Base-by-base conservation (phyloP, 495 filamentous ascomycete species). In the Lichina pygmaea region DNA sequence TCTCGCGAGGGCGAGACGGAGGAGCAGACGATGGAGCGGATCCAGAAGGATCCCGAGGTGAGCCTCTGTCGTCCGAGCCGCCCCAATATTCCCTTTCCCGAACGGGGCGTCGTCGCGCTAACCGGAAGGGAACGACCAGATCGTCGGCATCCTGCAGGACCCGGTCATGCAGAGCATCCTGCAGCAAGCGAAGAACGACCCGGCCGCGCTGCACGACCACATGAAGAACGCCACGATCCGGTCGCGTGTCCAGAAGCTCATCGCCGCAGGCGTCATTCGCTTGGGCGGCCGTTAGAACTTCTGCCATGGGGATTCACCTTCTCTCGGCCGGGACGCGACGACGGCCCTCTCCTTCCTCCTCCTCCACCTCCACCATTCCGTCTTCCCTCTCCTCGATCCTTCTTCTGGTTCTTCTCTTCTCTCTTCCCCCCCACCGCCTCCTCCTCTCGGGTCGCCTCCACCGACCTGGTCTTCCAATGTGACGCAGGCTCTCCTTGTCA, bases 131-230 rank as follows among this genome's bases (percentile, higher is more conserved):
- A 10, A 41, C 10, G 13, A 4, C 12, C 49, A 89, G 78, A 86
- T 93, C 58, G 76, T 89, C 71, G 62, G 70, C 46, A 91, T 95
- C 55, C 77, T 94, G 57, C 73, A 79, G 58, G 91, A 95, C 55
- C 89, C 89, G 6, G 75, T 97, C 54, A 95, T 95, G 91, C 83
- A 95, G 60, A 81, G 77, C 56, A 97, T 95, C 52, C 73, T 97
- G 37, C 81, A 89, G 58, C 84, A 94, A 64, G 89, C 89, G 43
- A 93, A 95, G 66, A 74, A 73, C 42, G 82, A 95, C 58, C 89
- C 89, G 5, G 76, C 76, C 17, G 86, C 91, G 24, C 66, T 99
- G 53, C 76, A 85, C 51, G 86, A 95, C 54, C 89, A 99, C 62
- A 93, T 95, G 83, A 81, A 77, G 67, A 95, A 93, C 63, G 66